Evolutionary conservation across 2,329 filamentous ascomycete species (phyloP).

Genomic region (Fusarium miscanthi): DNA sequence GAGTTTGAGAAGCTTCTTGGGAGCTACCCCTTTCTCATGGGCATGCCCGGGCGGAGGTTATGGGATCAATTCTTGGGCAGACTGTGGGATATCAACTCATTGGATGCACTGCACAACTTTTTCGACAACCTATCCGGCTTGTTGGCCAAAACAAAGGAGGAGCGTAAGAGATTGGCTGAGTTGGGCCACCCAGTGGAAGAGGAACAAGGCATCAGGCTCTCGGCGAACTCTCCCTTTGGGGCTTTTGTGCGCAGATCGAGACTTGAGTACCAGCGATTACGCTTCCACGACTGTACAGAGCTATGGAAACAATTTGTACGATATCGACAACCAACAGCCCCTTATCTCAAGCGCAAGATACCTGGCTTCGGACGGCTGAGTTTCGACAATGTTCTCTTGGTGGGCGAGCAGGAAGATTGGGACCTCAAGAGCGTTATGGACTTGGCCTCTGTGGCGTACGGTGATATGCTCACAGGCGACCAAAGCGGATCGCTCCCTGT

Average conservation of each 20-base stretch:
- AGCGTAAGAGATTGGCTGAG: constrained; percentile 66
- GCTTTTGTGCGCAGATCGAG: constrained; percentile 80
- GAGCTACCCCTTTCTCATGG: constrained; percentile 62
- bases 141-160: constrained; percentile 71
- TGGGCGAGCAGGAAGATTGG: constrained; percentile 64
- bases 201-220: constrained; percentile 69
- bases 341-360: constrained; percentile 72
- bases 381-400: constrained; percentile 67
- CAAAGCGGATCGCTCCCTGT: constrained; percentile 59
- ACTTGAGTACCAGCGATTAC: constrained; percentile 82
- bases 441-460: constrained; percentile 62
- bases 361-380: constrained; percentile 66
- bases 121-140: constrained; percentile 70
- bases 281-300: constrained; percentile 80
- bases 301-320: constrained; percentile 86
- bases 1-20: constrained; percentile 70
- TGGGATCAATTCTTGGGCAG: constrained; percentile 86
- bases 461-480: constrained; percentile 62
- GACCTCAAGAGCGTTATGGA: constrained; percentile 55
- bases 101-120: constrained; percentile 83
- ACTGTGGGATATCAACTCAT: constrained; percentile 85
- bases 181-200: constrained; percentile 56
- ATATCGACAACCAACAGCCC: constrained; percentile 81
- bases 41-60: constrained; percentile 80
- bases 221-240: constrained; percentile 82